phyloP scores from a whole-genome alignment of 495 filamentous ascomycete genomes.

The Trypethelium eluteriae region DNA sequence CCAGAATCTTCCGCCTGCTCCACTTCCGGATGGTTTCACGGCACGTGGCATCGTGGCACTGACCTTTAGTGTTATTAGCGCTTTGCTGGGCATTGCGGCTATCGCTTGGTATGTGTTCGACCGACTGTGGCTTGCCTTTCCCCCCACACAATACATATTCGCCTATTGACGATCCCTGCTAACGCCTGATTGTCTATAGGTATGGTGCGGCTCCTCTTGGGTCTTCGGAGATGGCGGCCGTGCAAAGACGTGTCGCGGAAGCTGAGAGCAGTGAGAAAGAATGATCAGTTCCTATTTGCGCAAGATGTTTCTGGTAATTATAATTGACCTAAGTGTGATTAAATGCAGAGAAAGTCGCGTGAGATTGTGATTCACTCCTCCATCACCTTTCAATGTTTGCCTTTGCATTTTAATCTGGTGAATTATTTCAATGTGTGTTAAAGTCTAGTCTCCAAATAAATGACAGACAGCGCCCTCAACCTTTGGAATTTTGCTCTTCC shows the following conservation, averaged over 20 bases:
- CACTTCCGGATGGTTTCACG: conserved; percentile 65
- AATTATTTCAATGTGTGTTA: no score
- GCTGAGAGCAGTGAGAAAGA: conserved; percentile 10
- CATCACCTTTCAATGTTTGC: not conserved
- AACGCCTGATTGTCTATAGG: conserved; percentile 14
- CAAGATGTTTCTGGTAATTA: not conserved
- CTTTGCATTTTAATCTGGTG: not conserved
- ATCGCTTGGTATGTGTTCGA: conserved; percentile 53
- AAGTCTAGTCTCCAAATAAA: no score
- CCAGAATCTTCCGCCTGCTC: conserved; percentile 46
- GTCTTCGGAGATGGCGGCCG: conserved; percentile 20
- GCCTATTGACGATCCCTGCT: not conserved
- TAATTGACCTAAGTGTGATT: not conserved
- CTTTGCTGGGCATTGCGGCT: conserved; percentile 61
- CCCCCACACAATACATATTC: not conserved
- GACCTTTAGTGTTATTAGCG: conserved; percentile 61
- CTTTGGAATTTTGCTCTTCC: no score
- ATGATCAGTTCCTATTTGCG: not conserved
- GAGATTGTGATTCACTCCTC: not conserved
- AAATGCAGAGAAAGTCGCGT: not conserved
- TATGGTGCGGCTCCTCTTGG: conserved; percentile 27
- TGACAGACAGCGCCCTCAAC: no score
- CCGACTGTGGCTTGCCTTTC: not conserved
- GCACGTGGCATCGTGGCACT: conserved; percentile 44
- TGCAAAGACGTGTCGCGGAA: conserved; percentile 18